Evolutionary conservation across 768 basidiomycete genomes (phyloP).

Genomic region (Suillus lakei): DNA sequence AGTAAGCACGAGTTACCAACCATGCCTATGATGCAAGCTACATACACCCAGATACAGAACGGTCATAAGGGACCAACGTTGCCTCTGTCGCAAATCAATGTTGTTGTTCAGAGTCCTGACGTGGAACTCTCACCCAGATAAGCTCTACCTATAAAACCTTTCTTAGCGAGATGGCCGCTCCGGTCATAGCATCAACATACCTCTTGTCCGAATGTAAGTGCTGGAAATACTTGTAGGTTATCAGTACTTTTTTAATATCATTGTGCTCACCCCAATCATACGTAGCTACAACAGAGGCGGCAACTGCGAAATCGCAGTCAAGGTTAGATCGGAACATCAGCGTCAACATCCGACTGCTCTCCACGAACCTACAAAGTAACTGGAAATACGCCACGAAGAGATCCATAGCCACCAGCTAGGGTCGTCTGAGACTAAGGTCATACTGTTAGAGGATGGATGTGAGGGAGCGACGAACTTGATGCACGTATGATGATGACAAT

Average conservation of each 20-base stretch:
- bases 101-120: background rate
- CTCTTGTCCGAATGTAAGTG: background rate
- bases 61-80: background rate
- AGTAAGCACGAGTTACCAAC: background rate
- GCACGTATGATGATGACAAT: background rate
- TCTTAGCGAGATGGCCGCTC: background rate
- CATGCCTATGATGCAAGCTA: background rate
- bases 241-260: background rate
- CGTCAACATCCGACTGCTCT: background rate
- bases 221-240: background rate
- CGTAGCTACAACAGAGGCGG: background rate
- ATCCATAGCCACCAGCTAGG: background rate
- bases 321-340: background rate
- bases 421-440: background rate
- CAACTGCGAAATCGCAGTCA: background rate
- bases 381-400: background rate
- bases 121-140: background rate
- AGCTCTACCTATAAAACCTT: background rate
- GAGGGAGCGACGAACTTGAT: background rate
- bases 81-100: background rate
- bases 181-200: background rate
- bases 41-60: background rate
- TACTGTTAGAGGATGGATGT: background rate
- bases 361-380: background rate
- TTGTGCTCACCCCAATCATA: background rate